phyloP scores from a whole-genome alignment of 306 rosid species.

The Vigna reflexopilosa region DNA sequence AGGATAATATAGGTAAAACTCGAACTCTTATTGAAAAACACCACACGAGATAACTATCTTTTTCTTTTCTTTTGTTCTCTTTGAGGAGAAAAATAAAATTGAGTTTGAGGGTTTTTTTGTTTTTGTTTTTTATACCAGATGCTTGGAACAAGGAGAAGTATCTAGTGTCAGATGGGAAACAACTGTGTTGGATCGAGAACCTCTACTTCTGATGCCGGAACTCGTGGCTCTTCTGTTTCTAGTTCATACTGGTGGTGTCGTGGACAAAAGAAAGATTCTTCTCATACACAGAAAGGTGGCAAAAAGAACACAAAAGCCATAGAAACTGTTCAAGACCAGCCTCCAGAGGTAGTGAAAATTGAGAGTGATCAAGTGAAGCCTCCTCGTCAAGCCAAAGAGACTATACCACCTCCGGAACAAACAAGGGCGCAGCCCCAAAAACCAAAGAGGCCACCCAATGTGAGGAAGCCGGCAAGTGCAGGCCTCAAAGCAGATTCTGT shows the following conservation, averaged over 20 bases:
- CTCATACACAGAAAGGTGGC: constrained; percentile 11
- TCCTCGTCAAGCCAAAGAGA: constrained; percentile 32
- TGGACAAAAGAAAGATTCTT: constrained; percentile 35
- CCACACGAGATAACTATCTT: neutral
- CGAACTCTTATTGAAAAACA: neutral
- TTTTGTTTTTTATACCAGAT: constrained; percentile 31
- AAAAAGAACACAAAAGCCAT: constrained; percentile 16
- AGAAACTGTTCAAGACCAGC: constrained; percentile 45
- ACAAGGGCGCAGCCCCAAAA: neutral
- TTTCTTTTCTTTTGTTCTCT: neutral
- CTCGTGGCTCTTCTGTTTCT: constrained; percentile 40
- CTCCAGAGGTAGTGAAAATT: constrained; percentile 65
- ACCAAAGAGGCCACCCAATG: constrained; percentile 52
- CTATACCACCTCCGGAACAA: constrained; percentile 7
- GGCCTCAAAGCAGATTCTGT: constrained; percentile 74
- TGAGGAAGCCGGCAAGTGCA: constrained; percentile 65
- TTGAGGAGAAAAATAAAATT: neutral
- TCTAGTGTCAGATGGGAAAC: constrained; percentile 77
- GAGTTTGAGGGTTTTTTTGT: constrained; percentile 9
- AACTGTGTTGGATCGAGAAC: constrained; percentile 65
- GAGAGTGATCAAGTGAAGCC: constrained; percentile 46
- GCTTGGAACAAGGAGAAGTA: constrained; percentile 33
- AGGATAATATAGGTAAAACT: neutral
- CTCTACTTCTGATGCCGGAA: constrained; percentile 39
- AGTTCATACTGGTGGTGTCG: constrained; percentile 58